phyloP scores from a whole-genome alignment of 2,329 filamentous ascomycete genomes.

The Aspergillus costaricaensis region DNA sequence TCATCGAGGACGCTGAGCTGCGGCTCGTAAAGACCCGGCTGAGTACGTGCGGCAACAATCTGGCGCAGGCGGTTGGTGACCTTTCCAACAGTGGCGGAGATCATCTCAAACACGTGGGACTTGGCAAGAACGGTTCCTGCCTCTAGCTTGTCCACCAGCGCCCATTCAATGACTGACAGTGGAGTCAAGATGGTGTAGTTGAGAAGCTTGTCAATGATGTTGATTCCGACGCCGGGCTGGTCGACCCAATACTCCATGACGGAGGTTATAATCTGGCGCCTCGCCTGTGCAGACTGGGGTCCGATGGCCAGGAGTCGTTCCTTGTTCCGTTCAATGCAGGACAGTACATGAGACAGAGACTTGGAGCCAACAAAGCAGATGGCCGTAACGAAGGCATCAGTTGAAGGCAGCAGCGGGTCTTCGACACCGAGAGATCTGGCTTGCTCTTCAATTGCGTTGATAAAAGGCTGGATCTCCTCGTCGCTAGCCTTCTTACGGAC shows the following conservation, averaged over 20 bases:
- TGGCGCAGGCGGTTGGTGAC: slow-evolving; percentile 84
- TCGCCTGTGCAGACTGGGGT: slow-evolving; percentile 70
- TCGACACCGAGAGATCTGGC: slow-evolving; percentile 67
- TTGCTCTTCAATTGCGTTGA: slow-evolving; percentile 78
- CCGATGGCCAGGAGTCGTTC: slow-evolving; percentile 81
- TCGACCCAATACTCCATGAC: slow-evolving; percentile 93
- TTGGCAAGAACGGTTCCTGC: slow-evolving; percentile 70
- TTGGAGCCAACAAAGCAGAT: slow-evolving; percentile 94
- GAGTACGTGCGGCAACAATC: slow-evolving; percentile 66
- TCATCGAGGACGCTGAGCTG: slow-evolving; percentile 65
- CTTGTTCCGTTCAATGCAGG: slow-evolving; percentile 93
- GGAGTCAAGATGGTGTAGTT: slow-evolving; percentile 96
- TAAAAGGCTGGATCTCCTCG: slow-evolving; percentile 79
- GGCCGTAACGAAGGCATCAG: slow-evolving; percentile 89
- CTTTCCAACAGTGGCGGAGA: slow-evolving; percentile 84
- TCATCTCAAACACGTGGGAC: slow-evolving; percentile 83
- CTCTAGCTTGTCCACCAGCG: slow-evolving; percentile 66
- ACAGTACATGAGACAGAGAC: slow-evolving; percentile 91
- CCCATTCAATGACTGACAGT: slow-evolving; percentile 84
- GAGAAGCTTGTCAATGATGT: slow-evolving; percentile 92
- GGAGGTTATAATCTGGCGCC: slow-evolving; percentile 83
- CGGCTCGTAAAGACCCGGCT: slow-evolving; percentile 55
- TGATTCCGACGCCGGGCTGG: slow-evolving; percentile 87
- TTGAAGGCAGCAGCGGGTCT: slow-evolving; percentile 81
- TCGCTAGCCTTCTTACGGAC: slow-evolving; percentile 83